Evolutionary conservation across 805 yeast species (phyloP).

Genomic region (Lipomyces chichibuensis): DNA sequence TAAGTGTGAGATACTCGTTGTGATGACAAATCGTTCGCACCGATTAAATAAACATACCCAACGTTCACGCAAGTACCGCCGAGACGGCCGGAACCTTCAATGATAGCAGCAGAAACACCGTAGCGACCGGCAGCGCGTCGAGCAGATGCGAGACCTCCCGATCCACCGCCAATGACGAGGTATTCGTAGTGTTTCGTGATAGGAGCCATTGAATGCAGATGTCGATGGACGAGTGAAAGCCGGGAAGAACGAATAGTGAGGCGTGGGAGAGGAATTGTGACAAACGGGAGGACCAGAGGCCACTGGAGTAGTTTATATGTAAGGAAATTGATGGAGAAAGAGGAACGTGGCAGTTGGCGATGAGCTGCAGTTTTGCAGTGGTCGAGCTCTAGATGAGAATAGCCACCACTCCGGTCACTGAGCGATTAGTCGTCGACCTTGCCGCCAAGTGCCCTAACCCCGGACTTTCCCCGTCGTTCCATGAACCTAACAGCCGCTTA

Average conservation of each 20-base stretch:
- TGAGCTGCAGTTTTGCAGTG: too few relatives aligned
- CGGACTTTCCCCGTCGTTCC: too few relatives aligned
- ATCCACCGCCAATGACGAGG: conserved; percentile 97
- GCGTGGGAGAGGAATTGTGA: conserved; percentile 10
- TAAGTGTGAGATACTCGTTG: neutral
- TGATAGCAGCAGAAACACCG: conserved; percentile 83
- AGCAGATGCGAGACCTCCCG: conserved; percentile 99
- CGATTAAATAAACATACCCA: conserved; percentile 51
- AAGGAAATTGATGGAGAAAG: too few relatives aligned
- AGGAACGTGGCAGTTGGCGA: too few relatives aligned
- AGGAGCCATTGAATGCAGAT: conserved; percentile 39
- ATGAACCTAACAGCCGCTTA: too few relatives aligned
- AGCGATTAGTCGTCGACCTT: too few relatives aligned
- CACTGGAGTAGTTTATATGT: neutral
- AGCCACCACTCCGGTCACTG: too few relatives aligned
- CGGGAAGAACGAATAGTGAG: conserved; percentile 5
- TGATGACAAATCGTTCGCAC: neutral
- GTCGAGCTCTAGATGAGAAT: too few relatives aligned
- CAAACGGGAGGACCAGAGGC: neutral
- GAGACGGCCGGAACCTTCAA: conserved; percentile 72
- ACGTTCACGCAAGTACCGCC: conserved; percentile 99
- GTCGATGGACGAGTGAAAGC: conserved; percentile 1
- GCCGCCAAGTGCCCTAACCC: too few relatives aligned
- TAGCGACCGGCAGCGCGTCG: conserved; percentile 87
- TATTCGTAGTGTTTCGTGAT: conserved; percentile 72